Conservation (phyloP, 2,329 filamentous ascomycete species). For the Epichloe glyceriae region DNA sequence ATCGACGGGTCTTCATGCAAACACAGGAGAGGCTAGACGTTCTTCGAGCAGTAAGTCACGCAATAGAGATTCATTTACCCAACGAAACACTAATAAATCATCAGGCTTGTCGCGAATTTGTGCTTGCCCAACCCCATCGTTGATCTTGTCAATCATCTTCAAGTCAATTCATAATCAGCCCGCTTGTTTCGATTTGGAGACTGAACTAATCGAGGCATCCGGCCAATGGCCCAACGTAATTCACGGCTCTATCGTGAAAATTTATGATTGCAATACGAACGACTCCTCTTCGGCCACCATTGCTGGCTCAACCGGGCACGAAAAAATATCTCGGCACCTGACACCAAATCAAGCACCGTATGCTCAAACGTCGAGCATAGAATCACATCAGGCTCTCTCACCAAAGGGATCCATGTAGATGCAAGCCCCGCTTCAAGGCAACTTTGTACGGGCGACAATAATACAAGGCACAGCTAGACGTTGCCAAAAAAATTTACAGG, state of each 20-base stretch:
- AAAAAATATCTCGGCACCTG: not conserved
- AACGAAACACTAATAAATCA: not conserved
- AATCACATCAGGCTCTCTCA: not conserved
- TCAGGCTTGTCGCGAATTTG: constrained; percentile 27
- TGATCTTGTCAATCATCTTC: not conserved
- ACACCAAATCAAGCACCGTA: not conserved
- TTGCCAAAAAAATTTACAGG: not conserved
- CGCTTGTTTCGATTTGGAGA: too few species aligned
- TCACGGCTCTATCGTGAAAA: not conserved
- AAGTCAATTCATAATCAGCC: not conserved
- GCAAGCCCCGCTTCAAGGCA: not conserved
- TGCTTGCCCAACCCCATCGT: constrained; percentile 12
- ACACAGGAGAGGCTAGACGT: constrained; percentile 63
- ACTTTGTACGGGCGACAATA: too few species aligned
- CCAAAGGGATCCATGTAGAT: not conserved
- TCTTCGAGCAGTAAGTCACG: constrained; percentile 43
- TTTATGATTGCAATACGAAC: not conserved
- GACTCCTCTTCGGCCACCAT: not conserved
- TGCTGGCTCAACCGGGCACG: not conserved
- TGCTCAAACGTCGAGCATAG: not conserved
- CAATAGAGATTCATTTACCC: not conserved
- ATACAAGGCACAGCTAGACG: not conserved
- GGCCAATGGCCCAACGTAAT: not conserved
- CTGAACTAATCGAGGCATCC: not conserved
- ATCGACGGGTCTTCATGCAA: constrained; percentile 73